Evolutionary conservation across 805 yeast genomes (phyloP).

Genomic region (Kodamaea restingae): DNA sequence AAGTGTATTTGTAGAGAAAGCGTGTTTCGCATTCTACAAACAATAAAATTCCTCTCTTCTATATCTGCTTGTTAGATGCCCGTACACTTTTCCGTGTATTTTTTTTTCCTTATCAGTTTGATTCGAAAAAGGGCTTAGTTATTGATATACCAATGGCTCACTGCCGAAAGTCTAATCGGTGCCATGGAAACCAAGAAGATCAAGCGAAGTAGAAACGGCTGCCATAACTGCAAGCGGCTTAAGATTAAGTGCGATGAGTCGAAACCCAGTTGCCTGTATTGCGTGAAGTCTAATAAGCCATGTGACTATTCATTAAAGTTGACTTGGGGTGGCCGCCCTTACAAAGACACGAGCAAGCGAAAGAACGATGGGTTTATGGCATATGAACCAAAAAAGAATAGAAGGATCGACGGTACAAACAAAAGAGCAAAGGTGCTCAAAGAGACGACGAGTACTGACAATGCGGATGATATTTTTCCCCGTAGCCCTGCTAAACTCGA

Average conservation of each 20-base stretch:
- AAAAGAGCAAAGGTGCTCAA: too few relatives aligned
- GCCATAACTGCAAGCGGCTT: conserved; percentile 56
- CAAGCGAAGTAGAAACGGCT: conserved; percentile 54
- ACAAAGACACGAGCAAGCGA: conserved; percentile 40
- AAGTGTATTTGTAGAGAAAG: too few relatives aligned
- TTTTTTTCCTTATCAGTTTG: too few relatives aligned
- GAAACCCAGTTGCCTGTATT: conserved; percentile 59
- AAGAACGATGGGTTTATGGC: conserved; percentile 1
- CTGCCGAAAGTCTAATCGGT: neutral
- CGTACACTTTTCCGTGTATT: too few relatives aligned
- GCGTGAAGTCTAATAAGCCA: conserved; percentile 39
- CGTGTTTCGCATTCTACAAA: too few relatives aligned
- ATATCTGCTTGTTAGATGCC: too few relatives aligned
- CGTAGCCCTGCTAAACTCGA: too few relatives aligned
- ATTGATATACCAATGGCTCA: too few relatives aligned
- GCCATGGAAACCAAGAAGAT: conserved; percentile 14
- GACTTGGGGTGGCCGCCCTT: conserved; percentile 76
- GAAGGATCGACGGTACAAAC: neutral
- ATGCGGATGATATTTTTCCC: too few relatives aligned
- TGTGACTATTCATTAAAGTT: conserved; percentile 66
- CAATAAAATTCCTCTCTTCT: too few relatives aligned
- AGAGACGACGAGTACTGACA: too few relatives aligned
- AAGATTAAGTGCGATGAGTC: conserved; percentile 69
- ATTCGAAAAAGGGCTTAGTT: too few relatives aligned
- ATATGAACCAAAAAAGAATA: neutral